Evolutionary conservation across 345 rosid genomes (phyloP), one percentile per base, ranked within the genome.

Genomic region (Theobroma cacao): DNA sequence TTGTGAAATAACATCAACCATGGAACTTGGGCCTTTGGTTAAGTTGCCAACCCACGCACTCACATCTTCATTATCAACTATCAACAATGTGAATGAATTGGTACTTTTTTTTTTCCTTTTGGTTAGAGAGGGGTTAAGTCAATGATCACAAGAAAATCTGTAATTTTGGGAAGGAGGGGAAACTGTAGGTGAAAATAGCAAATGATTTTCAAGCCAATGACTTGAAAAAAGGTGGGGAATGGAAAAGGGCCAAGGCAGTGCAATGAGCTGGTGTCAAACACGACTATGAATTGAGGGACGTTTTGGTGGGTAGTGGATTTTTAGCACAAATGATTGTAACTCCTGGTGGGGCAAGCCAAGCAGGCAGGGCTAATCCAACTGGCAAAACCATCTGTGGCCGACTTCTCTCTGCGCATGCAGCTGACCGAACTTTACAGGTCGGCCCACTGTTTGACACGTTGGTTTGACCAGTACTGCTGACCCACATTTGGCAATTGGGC

Each of bases 381-480:
- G 73, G 55, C 55, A 5, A 68, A 68, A 41, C 53, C 34, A 48
- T 45, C 41, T 53, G 17, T 22, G 56, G 40, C 61, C 70, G 62
- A 48, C 60, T 48, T 70, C 38, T 47, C 33, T 20, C 14, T 72
- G 72, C 82, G 84, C 86, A 67, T 83, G 83, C 81, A 41, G 11
- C 31, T 65, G 40, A 11, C 53, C 43, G 22, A 18, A 34, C 71
- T 22, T 36, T 62, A 74, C 34, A 67, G 17, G 68, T 59, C 78
- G 70, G 74, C 62, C 77, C 68, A 50, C 66, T 3, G 47, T 76
- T 76, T 72, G 72, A 76, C 78, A 66, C 78, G 74, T 77, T 9
- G 26, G 47, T 52, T 64, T 70, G 34, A 52, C 24, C 12, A 64
- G 2, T 6, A 1, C 22, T 53, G 26, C 13, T 41, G 45, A 34